phyloP scores from a whole-genome alignment of 2,329 filamentous ascomycete genomes.

The Aureobasidium sp. region DNA sequence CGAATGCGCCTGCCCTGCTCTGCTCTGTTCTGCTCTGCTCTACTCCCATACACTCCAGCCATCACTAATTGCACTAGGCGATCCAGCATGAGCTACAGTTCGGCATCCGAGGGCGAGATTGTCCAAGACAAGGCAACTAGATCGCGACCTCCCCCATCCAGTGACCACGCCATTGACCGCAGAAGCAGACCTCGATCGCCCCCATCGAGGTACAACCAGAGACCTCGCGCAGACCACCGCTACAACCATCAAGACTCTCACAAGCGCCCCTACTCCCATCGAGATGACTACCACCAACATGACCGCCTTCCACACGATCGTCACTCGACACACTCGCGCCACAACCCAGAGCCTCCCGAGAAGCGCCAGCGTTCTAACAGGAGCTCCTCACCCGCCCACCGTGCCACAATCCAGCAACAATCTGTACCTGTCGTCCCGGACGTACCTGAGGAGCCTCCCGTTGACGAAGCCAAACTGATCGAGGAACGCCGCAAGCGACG shows the following conservation, averaged over 20 bases:
- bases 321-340: background rate
- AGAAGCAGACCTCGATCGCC: conserved; percentile 61
- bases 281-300: conserved; percentile 54
- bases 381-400: conserved; percentile 18
- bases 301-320: conserved; percentile 26
- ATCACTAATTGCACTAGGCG: background rate
- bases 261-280: conserved; percentile 33
- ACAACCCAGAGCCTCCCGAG: background rate
- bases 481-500: conserved; percentile 77
- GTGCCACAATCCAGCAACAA: background rate
- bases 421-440: conserved; percentile 37
- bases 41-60: background rate
- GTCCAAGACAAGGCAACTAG: conserved; percentile 80
- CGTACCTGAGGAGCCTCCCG: conserved; percentile 38
- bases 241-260: conserved; percentile 30
- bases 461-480: conserved; percentile 77
- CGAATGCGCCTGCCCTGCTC: background rate
- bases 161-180: conserved; percentile 85
- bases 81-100: conserved; percentile 40
- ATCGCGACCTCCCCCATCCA: conserved; percentile 59
- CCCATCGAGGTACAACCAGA: conserved; percentile 25
- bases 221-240: conserved; percentile 44
- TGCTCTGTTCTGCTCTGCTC: background rate
- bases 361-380: conserved; percentile 15
- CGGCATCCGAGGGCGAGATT: conserved; percentile 82